Base-by-base conservation (phyloP, 2,329 filamentous ascomycete species). In the Nemania diffusa region DNA sequence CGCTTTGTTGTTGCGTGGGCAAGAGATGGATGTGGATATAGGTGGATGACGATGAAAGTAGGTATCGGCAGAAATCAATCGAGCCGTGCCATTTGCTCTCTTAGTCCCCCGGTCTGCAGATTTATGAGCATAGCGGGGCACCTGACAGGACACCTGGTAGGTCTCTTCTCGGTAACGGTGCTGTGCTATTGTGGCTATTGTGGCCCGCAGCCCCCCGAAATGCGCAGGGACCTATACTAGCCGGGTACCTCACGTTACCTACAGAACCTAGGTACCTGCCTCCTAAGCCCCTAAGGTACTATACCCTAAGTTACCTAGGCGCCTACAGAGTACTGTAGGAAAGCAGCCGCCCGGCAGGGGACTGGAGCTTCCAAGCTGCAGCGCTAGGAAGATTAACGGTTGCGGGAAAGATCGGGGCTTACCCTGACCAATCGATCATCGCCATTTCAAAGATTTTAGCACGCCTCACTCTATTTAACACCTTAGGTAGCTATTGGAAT, bases 21-120 rank as follows among this genome's bases (percentile, higher is more conserved):
- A 40, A 58, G 63, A 51, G 63, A 65, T 62, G 57, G 62, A 62
- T 56, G 65, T 59, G 60, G 57, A 56, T 61, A 32, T 59, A 53
- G 48, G 60, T 57, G 64, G 67, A 69, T 69, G 67, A 67, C 64
- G 67, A 65, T 69, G 67, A 58, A 69, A 50, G 56, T 34, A 27
- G 61, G 53, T 40, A 26, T 65, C 66, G 63, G 67, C 67, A 69
- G 67, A 69, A 69, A 66, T 66, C 58, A 60, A 63, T 63, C 62
- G 50, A 24, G 62, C 32, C 37, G 61, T 40, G 17, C 37, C 20
- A 53, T 53, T 64, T 59, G 60, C 27, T 17, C 53, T 37, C 26
- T n/a, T 5, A 2, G 50, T 34, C n/a, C 32, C 24, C 22, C 34
- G 52, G 29, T 37, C 52, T 50, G 46, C 24, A 52, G 50, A 26